These are phyloP conservation scores for Geotrichum klebahnii DNA, from an alignment of 1,139 yeast species.

Conservation along the genomic window DNA sequence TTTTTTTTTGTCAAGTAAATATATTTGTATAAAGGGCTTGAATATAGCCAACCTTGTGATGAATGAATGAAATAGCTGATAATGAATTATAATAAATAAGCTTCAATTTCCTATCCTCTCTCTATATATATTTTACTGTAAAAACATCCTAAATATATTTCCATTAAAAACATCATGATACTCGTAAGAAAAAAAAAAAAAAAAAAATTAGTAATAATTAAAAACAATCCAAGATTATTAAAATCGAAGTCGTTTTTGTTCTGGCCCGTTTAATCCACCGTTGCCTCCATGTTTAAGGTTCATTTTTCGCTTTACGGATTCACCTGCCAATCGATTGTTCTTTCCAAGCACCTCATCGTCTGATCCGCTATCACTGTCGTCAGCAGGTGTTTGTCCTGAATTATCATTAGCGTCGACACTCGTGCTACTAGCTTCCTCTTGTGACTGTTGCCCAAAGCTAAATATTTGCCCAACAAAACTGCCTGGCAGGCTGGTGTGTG, in stretches of 20 bases:
- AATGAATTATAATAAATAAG: no score
- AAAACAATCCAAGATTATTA: not conserved
- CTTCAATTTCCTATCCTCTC: no score
- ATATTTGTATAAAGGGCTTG: no score
- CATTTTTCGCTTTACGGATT: not conserved
- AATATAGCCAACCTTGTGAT: no score
- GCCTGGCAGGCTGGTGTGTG: not conserved
- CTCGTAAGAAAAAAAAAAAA: no score
- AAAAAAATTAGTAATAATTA: not conserved
- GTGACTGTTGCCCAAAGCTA: not conserved
- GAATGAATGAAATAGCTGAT: no score
- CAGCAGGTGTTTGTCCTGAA: not conserved
- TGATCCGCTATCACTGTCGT: constrained; percentile 2
- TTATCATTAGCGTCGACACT: not conserved
- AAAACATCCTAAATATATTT: no score
- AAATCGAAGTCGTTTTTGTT: not conserved
- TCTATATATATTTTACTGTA: no score
- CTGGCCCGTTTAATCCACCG: not conserved
- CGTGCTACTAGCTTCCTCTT: not conserved
- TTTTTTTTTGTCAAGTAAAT: not conserved
- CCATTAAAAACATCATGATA: no score
- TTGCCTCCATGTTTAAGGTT: not conserved
- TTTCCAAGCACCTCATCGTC: constrained; percentile 1
- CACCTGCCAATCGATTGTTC: not conserved
- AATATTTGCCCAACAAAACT: not conserved